Percentiles rank a stretch among this genome's conserved stretches.
Evolutionary conservation across 2,329 filamentous ascomycete genomes (phyloP).

Genomic region (Lecanicillium sp.): DNA sequence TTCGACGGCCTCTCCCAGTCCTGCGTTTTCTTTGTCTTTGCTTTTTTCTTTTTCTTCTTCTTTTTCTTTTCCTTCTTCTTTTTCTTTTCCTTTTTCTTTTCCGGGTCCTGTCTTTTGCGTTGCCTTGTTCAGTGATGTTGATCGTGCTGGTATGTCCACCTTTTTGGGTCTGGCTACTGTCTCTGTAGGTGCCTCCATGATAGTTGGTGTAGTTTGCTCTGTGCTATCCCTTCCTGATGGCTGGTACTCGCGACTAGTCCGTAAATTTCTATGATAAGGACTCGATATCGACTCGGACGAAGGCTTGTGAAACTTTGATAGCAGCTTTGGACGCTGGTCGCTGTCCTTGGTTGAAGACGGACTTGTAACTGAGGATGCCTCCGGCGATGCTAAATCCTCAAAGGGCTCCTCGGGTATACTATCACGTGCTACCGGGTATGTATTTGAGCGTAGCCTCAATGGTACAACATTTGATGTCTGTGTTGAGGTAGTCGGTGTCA

Average conservation of each 20-base stretch:
- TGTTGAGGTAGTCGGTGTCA: background rate
- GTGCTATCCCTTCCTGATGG: background rate
- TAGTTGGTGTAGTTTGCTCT: background rate
- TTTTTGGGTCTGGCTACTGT: background rate
- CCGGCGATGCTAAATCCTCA: background rate
- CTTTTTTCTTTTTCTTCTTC: conserved; percentile 12
- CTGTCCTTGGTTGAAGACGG: conserved; percentile 1
- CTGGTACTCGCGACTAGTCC: too few species aligned
- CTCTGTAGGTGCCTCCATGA: background rate
- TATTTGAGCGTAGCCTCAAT: conserved; percentile 3
- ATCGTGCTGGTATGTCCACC: conserved; percentile 4
- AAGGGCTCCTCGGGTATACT: background rate
- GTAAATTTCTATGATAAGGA: background rate
- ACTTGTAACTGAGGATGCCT: background rate
- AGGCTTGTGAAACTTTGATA: conserved; percentile 7
- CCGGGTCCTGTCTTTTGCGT: background rate
- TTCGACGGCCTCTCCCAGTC: conserved; percentile 48
- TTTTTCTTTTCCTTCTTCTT: conserved; percentile 14
- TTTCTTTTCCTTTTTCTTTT: background rate
- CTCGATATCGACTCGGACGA: conserved; percentile 5
- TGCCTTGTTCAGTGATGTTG: conserved; percentile 5
- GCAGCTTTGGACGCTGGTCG: conserved; percentile 2
- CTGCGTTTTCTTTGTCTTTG: conserved; percentile 10
- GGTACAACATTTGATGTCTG: conserved; percentile 2
- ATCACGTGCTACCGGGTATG: background rate